Base-by-base conservation (phyloP, 352 stramenopile species). In the Globisporangium viniferum region DNA sequence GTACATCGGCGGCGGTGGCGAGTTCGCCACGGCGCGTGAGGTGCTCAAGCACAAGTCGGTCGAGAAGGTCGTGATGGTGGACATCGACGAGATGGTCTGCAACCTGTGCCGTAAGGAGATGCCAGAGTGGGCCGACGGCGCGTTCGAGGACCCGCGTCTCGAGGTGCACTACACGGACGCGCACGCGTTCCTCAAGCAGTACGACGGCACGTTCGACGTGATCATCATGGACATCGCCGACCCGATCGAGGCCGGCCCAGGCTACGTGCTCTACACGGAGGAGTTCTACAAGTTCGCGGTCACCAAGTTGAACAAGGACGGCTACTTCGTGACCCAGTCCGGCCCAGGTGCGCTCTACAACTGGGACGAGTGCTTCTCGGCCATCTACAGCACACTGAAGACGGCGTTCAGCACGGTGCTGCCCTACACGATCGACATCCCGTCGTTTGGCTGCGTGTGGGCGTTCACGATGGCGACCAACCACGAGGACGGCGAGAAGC, bases 171-270 rank as follows among this genome's bases (percentile, higher is more conserved):
- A 97, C 69, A 94, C 89, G 27, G 93, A 98, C 79, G 93, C 93
- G 5, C 87, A 97, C 67, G 79, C 84, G 49, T 98, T 97, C 70
- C 79, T 98, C 55, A 91, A 93, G 73, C 67, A 90, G 70, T 90
- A 93, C 73, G 81, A 88, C 35, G 80, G 79, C 70, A 89, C 77
- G 39, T 91, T 94, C 67, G 96, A 99, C 73, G 91, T 98, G 15
- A 97, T 99, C 67, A 97, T 98, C 78, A 98, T 98, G 88, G 96
- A 99, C 75, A 98, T 98, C 67, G 91, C 88, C 31, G 91, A 97
- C 77, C 90, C 91, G 51, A 97, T 98, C 63, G 94, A 98, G 75
- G 95, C 93, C 39, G 96, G 96, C 51, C 96, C 95, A 31, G 95
- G 93, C 24, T 96, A 97, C 74, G 84, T 92, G 71, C 77, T 92